Base-by-base conservation (phyloP, 768 basidiomycete species). In the Mycena capillaripes region DNA sequence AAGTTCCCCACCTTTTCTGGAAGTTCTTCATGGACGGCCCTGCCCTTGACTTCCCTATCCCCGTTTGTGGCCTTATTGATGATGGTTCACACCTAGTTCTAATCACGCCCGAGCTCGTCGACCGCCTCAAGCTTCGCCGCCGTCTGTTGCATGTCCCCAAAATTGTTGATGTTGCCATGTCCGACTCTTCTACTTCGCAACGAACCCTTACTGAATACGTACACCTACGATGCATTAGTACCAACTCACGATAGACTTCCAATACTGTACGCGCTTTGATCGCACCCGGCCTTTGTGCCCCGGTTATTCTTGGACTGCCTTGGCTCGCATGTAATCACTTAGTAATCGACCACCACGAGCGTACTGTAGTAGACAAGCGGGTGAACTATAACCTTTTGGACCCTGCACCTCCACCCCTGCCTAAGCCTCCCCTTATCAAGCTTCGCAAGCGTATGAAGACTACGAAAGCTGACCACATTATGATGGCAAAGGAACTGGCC, bases 1-100 rank as follows among this genome's bases (percentile, higher is more conserved):
- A n/a, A n/a, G n/a, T n/a, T 12, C 34, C 34, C 40, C 66, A 72
- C 19, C 44, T 72, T 16, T 1, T 59, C 12, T 72, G 71, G 71
- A 11, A 40, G 17, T 72, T 52, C 44, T 34, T 63, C 3, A 25
- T 72, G 1, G 66, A 68, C 7, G 53, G 61, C 30, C 60, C 66
- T 16, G 11, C 1, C 0, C 12, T 23, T 16, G 4, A 30, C 10
- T n/a, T 61, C 12, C 60, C 71, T 8, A 2, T 62, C 14, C 21
- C 1, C 0, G n/a, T 68, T 4, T 12, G 8, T 0, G 58, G 40
- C 0, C 66, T 72, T 1, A 72, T 72, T 64, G 71, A 72, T 46
- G 17, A 68, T 36, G 66, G 71, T 1, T 27, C 65, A 1, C 46
- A 50, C 40, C 19, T 72, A 67, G 71, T 57, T 0, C 0, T 72